A percentile compares a stretch with the other conserved stretches of the same genome.
phyloP scores from a whole-genome alignment of 441 rosid genomes.

The Pelargonium citronellum region DNA sequence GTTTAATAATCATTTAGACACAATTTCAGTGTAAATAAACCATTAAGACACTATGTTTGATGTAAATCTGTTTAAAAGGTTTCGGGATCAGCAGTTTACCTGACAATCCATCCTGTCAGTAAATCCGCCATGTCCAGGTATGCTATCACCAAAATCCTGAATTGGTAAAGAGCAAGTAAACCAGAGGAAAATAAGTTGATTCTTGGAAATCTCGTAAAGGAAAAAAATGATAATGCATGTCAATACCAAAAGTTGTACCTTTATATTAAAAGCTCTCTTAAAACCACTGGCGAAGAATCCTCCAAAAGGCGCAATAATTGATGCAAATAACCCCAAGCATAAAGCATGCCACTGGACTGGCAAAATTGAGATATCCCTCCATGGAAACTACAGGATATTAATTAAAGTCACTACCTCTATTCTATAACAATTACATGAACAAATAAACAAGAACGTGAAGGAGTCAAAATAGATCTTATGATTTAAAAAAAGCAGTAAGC shows the following conservation, averaged over 20 bases:
- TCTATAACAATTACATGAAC: not conserved
- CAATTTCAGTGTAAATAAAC: too few relatives aligned
- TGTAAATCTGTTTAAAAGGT: not conserved
- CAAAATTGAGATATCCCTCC: not conserved
- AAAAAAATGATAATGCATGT: not conserved
- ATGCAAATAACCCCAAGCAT: constrained; percentile 7
- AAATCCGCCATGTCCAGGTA: constrained; percentile 5
- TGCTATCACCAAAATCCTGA: constrained; percentile 7
- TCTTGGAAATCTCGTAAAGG: not conserved
- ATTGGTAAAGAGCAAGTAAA: not conserved
- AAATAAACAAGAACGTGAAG: not conserved
- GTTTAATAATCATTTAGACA: too few relatives aligned
- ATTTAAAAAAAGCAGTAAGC: too few relatives aligned
- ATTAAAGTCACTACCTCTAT: not conserved
- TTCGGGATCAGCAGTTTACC: not conserved
- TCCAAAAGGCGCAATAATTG: constrained; percentile 6
- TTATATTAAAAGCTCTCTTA: constrained; percentile 3
- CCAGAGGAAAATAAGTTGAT: not conserved
- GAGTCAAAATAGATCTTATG: too few relatives aligned
- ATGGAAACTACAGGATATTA: constrained; percentile 1
- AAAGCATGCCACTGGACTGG: constrained; percentile 5
- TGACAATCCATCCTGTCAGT: constrained; percentile 3
- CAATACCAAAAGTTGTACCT: not conserved
- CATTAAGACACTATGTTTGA: not conserved
- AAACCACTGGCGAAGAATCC: constrained; percentile 6